Conservation (phyloP, 495 filamentous ascomycete species). For the Corynascus novoguineensis region DNA sequence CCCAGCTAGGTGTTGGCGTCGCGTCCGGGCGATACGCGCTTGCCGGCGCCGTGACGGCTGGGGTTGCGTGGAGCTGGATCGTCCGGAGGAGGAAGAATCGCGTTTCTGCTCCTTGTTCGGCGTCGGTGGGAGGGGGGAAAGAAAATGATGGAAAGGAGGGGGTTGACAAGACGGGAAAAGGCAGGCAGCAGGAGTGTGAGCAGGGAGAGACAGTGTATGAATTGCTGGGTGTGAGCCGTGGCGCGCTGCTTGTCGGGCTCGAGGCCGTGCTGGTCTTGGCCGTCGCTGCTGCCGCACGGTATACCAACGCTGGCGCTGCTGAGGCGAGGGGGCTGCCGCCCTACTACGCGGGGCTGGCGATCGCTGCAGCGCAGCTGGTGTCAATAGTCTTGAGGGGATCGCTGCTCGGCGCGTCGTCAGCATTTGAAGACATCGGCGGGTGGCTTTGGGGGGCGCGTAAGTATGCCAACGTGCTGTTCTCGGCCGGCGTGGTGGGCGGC, state of each 20-base stretch:
- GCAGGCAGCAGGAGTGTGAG: not conserved
- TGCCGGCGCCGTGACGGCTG: slow-evolving; percentile 40
- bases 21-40: slow-evolving; percentile 40
- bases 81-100: slow-evolving; percentile 8
- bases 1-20: slow-evolving; percentile 47
- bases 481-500: slow-evolving; percentile 40
- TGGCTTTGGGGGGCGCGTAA: slow-evolving; percentile 36
- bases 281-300: slow-evolving; percentile 26
- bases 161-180: not conserved
- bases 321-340: slow-evolving; percentile 32
- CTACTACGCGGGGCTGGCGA: slow-evolving; percentile 42
- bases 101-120: not conserved
- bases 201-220: slow-evolving; percentile 3
- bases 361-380: slow-evolving; percentile 44
- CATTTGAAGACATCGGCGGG: slow-evolving; percentile 48
- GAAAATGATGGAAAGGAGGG: slow-evolving; percentile 9
- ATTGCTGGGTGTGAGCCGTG: slow-evolving; percentile 26
- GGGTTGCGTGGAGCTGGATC: slow-evolving; percentile 36
- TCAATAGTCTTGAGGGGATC: slow-evolving; percentile 38
- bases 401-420: slow-evolving; percentile 48
- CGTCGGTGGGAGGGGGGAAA: not conserved
- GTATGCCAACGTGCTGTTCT: slow-evolving; percentile 40
- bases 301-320: slow-evolving; percentile 24
- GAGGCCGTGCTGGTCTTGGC: slow-evolving; percentile 27
- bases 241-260: slow-evolving; percentile 24